phyloP scores from a whole-genome alignment of 306 rosid species.

The Castanopsis chinensis region DNA sequence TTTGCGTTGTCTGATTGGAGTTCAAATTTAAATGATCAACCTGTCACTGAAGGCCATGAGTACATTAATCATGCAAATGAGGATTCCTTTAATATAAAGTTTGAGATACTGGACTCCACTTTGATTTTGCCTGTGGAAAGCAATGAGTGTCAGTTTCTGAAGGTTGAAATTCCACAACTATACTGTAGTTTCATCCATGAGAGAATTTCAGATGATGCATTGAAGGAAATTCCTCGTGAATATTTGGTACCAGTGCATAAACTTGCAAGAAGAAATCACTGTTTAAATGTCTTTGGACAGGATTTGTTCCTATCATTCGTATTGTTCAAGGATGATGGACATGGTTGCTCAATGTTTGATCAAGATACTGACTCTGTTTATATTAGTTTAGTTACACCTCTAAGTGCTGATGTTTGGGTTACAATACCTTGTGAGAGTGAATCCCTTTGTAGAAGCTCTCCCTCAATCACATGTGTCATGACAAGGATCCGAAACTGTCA shows the following conservation, averaged over 20 bases:
- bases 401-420: constrained; percentile 84
- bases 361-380: constrained; percentile 32
- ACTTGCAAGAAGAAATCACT: constrained; percentile 54
- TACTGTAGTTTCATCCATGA: constrained; percentile 50
- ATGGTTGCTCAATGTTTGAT: constrained; percentile 31
- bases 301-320: constrained; percentile 59
- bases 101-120: constrained; percentile 79
- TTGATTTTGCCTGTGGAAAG: constrained; percentile 71
- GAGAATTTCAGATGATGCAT: constrained; percentile 39
- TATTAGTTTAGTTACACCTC: constrained; percentile 50
- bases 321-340: constrained; percentile 43
- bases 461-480: constrained; percentile 50
- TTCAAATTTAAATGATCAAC: constrained; percentile 42
- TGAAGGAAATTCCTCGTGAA: constrained; percentile 57
- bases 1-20: constrained; percentile 78
- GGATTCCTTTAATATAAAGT: constrained; percentile 54
- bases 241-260: constrained; percentile 50
- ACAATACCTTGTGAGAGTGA: constrained; percentile 58
- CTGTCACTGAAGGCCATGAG: constrained; percentile 24
- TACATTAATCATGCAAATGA: constrained; percentile 39
- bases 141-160: constrained; percentile 61
- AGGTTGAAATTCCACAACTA: constrained; percentile 58
- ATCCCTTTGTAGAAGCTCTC: constrained; percentile 31
- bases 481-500: constrained; percentile 55
- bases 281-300: constrained; percentile 68